A percentile compares a stretch with the other conserved stretches of the same genome.
Evolutionary conservation across 139 green algal genomes (phyloP).

Genomic region (Chlamydomonas sphaeroides): DNA sequence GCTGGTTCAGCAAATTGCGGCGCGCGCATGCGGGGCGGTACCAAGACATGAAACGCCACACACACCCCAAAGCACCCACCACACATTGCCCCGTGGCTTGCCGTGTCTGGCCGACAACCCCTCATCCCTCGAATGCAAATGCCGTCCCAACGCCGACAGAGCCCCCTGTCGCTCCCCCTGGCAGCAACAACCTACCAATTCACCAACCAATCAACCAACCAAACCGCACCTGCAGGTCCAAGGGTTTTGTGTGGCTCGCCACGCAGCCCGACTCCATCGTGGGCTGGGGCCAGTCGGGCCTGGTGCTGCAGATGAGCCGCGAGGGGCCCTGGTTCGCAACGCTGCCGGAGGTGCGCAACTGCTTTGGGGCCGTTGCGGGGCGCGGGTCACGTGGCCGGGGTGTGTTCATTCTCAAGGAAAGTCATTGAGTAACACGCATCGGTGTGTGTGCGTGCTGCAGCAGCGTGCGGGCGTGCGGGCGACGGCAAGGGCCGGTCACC

Average conservation of each 20-base stretch:
- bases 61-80: background rate
- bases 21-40: too few species aligned
- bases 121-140: too few species aligned
- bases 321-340: slow-evolving; percentile 66
- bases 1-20: too few species aligned
- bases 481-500: too few species aligned
- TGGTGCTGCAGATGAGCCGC: slow-evolving; percentile 49
- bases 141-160: background rate
- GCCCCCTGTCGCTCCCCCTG: background rate
- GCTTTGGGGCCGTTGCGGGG: background rate
- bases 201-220: too few species aligned
- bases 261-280: slow-evolving; percentile 49
- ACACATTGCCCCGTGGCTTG: background rate
- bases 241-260: slow-evolving; percentile 80
- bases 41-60: too few species aligned
- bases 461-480: background rate
- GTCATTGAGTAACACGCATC: too few species aligned
- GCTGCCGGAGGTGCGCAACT: background rate
- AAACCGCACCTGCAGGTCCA: slow-evolving; percentile 45
- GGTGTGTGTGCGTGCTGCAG: too few species aligned
- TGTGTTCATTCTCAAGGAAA: too few species aligned
- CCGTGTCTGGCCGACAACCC: background rate
- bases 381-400: too few species aligned
- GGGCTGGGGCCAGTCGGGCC: slow-evolving; percentile 71
- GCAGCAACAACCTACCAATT: too few species aligned